phyloP scores from a whole-genome alignment of 176 grass and related monocot species.

The Juncus effusus region DNA sequence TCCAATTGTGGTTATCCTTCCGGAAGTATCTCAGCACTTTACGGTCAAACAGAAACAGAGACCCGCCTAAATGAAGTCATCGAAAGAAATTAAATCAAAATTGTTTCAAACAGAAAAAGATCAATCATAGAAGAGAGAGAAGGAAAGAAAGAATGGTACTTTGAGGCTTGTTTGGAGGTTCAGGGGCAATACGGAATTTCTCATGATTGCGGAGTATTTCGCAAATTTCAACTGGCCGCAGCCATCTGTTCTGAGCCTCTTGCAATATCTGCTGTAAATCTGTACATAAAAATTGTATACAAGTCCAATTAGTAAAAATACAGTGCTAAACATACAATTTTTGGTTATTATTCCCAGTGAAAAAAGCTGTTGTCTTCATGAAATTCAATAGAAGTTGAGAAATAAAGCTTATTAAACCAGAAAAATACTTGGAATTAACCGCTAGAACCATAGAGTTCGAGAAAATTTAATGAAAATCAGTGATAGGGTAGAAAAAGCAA shows the following conservation, averaged over 20 bases:
- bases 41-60: constrained; percentile 76
- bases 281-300: constrained; percentile 38
- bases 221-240: constrained; percentile 91
- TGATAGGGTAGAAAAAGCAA: no score
- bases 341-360: no score
- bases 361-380: no score
- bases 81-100: neutral
- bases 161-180: constrained; percentile 78
- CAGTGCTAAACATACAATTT: no score
- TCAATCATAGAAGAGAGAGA: neutral
- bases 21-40: constrained; percentile 92
- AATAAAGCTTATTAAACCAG: constrained; percentile 10
- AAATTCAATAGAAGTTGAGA: neutral
- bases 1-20: constrained; percentile 86
- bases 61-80: constrained; percentile 50
- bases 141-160: constrained; percentile 48
- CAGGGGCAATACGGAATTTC: constrained; percentile 76
- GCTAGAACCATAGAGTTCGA: no score
- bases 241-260: constrained; percentile 87
- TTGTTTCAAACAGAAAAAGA: neutral
- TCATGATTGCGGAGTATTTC: constrained; percentile 91
- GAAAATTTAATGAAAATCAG: no score
- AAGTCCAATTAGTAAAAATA: constrained; percentile 23
- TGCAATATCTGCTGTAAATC: constrained; percentile 90
- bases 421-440: neutral